Conservation (phyloP, 306 rosid species). For the Calophaca sinica region DNA sequence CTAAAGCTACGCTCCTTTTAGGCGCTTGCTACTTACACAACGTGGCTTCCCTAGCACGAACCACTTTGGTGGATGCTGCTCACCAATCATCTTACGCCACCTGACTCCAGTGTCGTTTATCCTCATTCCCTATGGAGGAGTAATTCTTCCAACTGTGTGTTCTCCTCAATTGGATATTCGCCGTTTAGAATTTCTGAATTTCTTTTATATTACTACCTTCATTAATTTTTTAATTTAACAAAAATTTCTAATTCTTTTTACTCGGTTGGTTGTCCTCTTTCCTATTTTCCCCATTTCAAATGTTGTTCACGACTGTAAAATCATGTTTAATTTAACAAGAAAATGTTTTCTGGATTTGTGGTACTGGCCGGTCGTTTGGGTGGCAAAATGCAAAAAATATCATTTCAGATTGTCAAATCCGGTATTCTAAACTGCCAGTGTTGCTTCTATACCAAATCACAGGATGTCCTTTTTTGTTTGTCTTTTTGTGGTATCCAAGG, state of each 20-base stretch:
- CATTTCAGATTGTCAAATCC: neutral
- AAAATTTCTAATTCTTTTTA: too few relatives aligned
- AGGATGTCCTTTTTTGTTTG: neutral
- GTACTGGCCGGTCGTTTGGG: too few relatives aligned
- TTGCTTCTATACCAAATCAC: slow-evolving; percentile 8
- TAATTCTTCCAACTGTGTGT: neutral
- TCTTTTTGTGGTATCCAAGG: neutral
- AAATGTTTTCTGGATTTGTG: too few relatives aligned
- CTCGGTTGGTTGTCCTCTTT: too few relatives aligned
- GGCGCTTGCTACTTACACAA: slow-evolving; percentile 56
- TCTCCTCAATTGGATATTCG: slow-evolving; percentile 1
- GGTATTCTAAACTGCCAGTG: neutral
- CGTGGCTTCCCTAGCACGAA: slow-evolving; percentile 64
- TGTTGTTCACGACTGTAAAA: too few relatives aligned
- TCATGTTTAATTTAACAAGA: too few relatives aligned
- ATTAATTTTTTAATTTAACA: too few relatives aligned
- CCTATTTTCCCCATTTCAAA: too few relatives aligned
- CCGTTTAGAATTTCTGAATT: neutral
- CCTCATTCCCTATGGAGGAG: neutral
- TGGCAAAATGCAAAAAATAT: too few relatives aligned
- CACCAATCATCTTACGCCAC: slow-evolving; percentile 48
- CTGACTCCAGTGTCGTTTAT: slow-evolving; percentile 1
- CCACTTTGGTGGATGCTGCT: slow-evolving; percentile 48
- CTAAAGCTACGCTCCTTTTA: slow-evolving; percentile 67
- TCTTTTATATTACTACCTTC: neutral